These are phyloP conservation scores for Aureobasidium uvarum DNA, from an alignment of 2,329 filamentous ascomycete species.

Conservation along the genomic window DNA sequence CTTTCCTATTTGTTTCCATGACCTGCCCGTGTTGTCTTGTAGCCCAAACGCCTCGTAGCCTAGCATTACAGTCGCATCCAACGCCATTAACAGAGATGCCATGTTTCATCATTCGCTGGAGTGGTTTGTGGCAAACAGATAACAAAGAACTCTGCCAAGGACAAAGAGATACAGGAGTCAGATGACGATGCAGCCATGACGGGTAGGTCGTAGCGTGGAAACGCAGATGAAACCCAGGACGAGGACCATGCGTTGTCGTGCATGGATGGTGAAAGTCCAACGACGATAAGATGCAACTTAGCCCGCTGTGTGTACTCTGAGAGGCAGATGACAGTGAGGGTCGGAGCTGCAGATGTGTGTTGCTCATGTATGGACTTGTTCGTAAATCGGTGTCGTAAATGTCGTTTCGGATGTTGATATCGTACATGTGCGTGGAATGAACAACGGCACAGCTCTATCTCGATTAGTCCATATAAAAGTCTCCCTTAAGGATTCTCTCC, in stretches of 20 bases:
- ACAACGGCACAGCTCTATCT: not conserved
- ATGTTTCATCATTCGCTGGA: not conserved
- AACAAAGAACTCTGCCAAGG: not conserved
- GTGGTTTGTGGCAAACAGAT: not conserved
- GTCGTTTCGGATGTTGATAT: constrained; percentile 12
- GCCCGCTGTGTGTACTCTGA: not conserved
- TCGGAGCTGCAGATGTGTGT: not conserved
- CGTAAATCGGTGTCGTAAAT: constrained; percentile 18
- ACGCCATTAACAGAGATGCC: not conserved
- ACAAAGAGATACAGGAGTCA: constrained; percentile 15
- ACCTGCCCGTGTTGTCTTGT: not conserved
- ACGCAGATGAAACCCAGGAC: not conserved
- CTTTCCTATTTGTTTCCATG: not conserved
- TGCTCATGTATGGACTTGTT: not conserved
- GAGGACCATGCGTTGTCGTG: too few relatives aligned
- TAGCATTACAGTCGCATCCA: not conserved
- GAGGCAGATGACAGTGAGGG: not conserved
- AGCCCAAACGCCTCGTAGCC: not conserved
- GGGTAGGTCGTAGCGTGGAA: not conserved
- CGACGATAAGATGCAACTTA: not conserved
- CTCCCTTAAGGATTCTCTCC: constrained; percentile 94
- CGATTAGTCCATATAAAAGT: constrained; percentile 89
- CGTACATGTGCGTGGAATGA: not conserved
- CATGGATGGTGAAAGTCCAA: not conserved
- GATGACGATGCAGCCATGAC: not conserved